Conservation (phyloP, 805 yeast genomes). For the Hermanozyma aechmeae region DNA sequence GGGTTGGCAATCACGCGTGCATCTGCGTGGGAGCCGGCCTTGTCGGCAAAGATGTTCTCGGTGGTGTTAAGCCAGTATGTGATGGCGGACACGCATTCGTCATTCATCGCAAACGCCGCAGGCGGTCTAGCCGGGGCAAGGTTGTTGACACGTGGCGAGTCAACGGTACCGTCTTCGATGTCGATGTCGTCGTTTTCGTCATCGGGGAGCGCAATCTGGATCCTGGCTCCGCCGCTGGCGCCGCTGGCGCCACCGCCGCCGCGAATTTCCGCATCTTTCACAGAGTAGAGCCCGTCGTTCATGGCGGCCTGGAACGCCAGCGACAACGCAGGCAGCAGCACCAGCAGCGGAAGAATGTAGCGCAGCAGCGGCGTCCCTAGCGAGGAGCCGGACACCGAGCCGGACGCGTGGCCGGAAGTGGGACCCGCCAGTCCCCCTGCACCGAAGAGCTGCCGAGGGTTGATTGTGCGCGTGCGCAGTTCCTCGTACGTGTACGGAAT, state of each 20-base stretch:
- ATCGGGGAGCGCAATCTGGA: conserved; percentile 2
- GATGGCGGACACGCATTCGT: conserved; percentile 31
- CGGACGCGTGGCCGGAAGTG: no score
- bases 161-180: no score
- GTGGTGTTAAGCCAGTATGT: conserved; percentile 21
- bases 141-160: no score
- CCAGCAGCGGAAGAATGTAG: conserved; percentile 7
- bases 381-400: neutral
- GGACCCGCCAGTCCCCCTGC: no score
- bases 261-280: no score
- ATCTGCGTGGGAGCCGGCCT: conserved; percentile 3
- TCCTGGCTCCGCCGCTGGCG: neutral
- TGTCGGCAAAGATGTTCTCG: conserved; percentile 3
- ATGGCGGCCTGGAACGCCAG: conserved; percentile 5
- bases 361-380: conserved; percentile 2
- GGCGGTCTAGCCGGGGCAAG: neutral
- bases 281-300: neutral
- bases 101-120: conserved; percentile 19
- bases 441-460: conserved; percentile 20
- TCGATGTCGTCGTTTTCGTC: conserved; percentile 1
- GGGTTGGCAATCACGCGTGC: conserved; percentile 17
- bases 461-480: conserved; percentile 18
- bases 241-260: neutral
- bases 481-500: no score
- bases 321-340: conserved; percentile 8